These are phyloP conservation scores for Linderniella brevidens DNA, from an alignment of 257 asterid genomes.

Conservation along the genomic window DNA sequence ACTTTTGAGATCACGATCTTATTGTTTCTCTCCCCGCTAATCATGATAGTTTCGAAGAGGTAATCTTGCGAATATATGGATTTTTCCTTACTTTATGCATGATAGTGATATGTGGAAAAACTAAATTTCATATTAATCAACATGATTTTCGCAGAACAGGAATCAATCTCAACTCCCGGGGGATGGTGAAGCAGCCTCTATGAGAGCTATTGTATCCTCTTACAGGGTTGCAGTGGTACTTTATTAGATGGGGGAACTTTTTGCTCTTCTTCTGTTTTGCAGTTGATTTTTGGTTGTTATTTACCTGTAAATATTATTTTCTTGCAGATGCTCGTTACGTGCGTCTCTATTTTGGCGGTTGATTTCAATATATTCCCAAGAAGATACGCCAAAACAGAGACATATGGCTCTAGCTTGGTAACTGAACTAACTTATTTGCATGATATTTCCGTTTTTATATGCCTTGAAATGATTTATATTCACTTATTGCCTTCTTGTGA, in stretches of 20 bases:
- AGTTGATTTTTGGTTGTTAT: constrained; percentile 11
- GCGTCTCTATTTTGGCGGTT: constrained; percentile 79
- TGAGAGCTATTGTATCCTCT: constrained; percentile 45
- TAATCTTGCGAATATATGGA: constrained; percentile 12
- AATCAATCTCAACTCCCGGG: constrained; percentile 32
- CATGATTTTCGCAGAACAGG: constrained; percentile 33
- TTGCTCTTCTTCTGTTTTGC: constrained; percentile 8
- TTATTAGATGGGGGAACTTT: neutral
- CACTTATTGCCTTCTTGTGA: constrained; percentile 10
- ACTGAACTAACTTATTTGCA: neutral
- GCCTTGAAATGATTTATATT: neutral
- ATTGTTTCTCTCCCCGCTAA: constrained; percentile 27
- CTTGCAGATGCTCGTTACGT: constrained; percentile 77
- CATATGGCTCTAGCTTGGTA: constrained; percentile 83
- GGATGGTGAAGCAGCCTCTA: constrained; percentile 29
- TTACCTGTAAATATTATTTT: constrained; percentile 7
- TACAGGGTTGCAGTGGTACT: constrained; percentile 76
- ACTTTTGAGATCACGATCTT: constrained; percentile 27
- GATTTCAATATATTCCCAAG: constrained; percentile 93
- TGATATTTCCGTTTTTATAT: neutral
- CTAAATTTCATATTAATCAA: constrained; percentile 18
- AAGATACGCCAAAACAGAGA: constrained; percentile 91
- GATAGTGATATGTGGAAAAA: constrained; percentile 3
- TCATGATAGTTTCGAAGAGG: constrained; percentile 30
- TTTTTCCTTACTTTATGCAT: constrained; percentile 7